Conservation (phyloP, 1,139 yeast genomes). For the Yamadazyma conglobata region DNA sequence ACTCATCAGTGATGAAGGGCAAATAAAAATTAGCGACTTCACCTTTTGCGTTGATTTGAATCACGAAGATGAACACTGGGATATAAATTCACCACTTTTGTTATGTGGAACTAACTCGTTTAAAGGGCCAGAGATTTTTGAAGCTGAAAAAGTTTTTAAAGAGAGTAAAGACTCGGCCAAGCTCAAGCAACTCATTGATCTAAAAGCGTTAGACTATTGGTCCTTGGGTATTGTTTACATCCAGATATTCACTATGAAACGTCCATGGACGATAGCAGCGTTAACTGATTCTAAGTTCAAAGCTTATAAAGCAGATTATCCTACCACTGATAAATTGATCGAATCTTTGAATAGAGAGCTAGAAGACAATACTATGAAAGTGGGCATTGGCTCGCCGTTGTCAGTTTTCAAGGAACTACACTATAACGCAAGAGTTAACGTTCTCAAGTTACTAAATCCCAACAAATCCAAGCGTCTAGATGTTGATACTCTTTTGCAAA, state of each 20-base stretch:
- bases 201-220: conserved; percentile 46
- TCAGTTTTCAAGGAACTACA: conserved; percentile 34
- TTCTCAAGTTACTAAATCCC: conserved; percentile 37
- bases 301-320: conserved; percentile 22
- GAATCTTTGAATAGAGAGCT: conserved; percentile 19
- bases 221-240: conserved; percentile 49
- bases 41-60: conserved; percentile 45
- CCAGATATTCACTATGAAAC: conserved; percentile 39
- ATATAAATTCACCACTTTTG: conserved; percentile 22
- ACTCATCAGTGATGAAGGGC: conserved; percentile 43
- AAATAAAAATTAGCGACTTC: conserved; percentile 48
- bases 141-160: conserved; percentile 19
- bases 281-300: conserved; percentile 22
- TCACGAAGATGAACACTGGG: conserved; percentile 15
- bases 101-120: conserved; percentile 51
- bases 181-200: conserved; percentile 16
- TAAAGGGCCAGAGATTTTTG: conserved; percentile 53
- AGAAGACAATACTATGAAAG: conserved; percentile 19
- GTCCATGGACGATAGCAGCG: conserved; percentile 48
- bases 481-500: conserved; percentile 25
- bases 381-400: conserved; percentile 29
- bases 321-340: conserved; percentile 18
- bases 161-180: conserved; percentile 9
- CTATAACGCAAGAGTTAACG: conserved; percentile 34
- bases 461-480: conserved; percentile 21